A percentile compares a stretch with the other conserved stretches of the same genome.
These are phyloP conservation scores for Cotoneaster glaucophyllus DNA, from an alignment of 306 rosid genomes.

Conservation along the genomic window DNA sequence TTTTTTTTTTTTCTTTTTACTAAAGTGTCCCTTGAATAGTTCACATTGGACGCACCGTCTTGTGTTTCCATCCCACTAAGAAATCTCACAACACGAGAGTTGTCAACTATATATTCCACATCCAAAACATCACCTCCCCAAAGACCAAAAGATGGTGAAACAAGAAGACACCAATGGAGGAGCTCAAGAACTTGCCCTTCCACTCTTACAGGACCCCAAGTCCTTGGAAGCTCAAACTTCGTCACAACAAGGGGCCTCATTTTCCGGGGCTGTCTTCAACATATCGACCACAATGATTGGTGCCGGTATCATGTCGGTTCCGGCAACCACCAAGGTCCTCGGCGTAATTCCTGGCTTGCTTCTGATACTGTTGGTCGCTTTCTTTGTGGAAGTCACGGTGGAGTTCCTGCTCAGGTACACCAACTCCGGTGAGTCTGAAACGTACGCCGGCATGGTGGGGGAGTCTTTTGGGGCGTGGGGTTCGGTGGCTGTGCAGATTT, in stretches of 20 bases:
- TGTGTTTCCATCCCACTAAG: no score
- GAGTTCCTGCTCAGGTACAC: conserved; percentile 54
- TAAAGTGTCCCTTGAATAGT: no score
- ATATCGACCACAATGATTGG: conserved; percentile 55
- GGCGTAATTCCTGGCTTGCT: conserved; percentile 46
- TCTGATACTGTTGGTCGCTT: conserved; percentile 34
- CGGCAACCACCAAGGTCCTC: conserved; percentile 54
- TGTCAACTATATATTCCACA: background rate
- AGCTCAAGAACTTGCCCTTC: background rate
- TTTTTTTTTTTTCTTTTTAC: no score
- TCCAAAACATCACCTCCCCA: background rate
- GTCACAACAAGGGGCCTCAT: conserved; percentile 8
- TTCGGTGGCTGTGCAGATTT: conserved; percentile 39
- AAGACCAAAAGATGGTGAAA: background rate
- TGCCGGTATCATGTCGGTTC: conserved; percentile 64
- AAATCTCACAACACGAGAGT: no score
- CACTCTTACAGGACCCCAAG: conserved; percentile 13
- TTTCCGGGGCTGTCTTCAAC: conserved; percentile 47
- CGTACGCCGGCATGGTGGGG: conserved; percentile 45
- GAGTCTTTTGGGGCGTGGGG: conserved; percentile 45
- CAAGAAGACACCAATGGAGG: background rate
- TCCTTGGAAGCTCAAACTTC: background rate
- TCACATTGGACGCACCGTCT: no score
- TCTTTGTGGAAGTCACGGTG: conserved; percentile 40
- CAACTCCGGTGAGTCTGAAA: conserved; percentile 27